A percentile compares a stretch with the other conserved stretches of the same genome.
phyloP scores from a whole-genome alignment of 116 monocot species.

The Papilionanthe hybrid region DNA sequence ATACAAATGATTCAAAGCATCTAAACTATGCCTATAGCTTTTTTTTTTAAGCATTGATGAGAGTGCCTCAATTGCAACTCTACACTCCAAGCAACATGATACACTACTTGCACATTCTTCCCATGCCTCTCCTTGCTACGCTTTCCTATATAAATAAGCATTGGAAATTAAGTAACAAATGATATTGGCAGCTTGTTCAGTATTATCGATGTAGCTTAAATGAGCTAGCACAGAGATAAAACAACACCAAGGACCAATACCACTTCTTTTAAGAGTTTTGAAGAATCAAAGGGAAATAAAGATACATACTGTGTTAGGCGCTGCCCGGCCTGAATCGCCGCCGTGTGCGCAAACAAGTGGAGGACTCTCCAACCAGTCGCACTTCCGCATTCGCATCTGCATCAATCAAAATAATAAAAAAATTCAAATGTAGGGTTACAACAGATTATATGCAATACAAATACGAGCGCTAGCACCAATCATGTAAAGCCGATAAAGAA shows the following conservation, averaged over 20 bases:
- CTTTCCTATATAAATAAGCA: background rate
- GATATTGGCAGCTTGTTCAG: background rate
- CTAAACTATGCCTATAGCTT: too few relatives aligned
- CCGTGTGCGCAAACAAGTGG: constrained; percentile 96
- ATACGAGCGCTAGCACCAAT: background rate
- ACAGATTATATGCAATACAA: background rate
- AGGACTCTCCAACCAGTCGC: constrained; percentile 63
- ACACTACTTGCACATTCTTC: background rate
- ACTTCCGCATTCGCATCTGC: constrained; percentile 59
- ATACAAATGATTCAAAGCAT: too few relatives aligned
- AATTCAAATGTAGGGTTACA: constrained; percentile 3
- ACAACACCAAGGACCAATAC: background rate
- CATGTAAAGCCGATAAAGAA: background rate
- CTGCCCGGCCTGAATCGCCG: constrained; percentile 61
- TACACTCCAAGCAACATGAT: background rate
- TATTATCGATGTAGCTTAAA: background rate
- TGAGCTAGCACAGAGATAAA: background rate
- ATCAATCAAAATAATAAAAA: constrained; percentile 3
- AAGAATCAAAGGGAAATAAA: background rate
- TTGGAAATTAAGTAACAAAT: background rate
- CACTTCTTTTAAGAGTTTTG: background rate
- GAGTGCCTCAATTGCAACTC: too few relatives aligned
- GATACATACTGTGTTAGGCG: constrained; percentile 65
- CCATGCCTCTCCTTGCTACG: background rate
- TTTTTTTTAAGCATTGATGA: too few relatives aligned